Evolutionary conservation across 306 rosid genomes (phyloP), one percentile per base, ranked within the genome.

Genomic region (peach (Prunus persica)): DNA sequence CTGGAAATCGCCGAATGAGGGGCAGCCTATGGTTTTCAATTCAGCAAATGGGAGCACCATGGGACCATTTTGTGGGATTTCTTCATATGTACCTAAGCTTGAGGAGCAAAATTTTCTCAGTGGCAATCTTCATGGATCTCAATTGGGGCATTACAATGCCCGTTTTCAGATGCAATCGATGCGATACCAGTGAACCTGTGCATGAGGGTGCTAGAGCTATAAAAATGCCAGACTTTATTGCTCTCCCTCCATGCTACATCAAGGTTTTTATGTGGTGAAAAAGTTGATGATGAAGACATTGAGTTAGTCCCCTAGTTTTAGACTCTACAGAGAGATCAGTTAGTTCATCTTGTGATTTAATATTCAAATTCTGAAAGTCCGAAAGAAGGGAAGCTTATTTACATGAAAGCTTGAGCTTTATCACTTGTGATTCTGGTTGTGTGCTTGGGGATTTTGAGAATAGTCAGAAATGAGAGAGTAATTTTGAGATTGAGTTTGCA

Each of bases 101-200:
- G 89, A 86, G 84, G 93, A 81, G 79, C 90, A 73, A 46, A 77
- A 80, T 82, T 43, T 84, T 73, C 79, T 84, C 32, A 72, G 85
- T 77, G 82, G 83, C 71, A 80, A 80, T 69, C 76, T 81, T 73
- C 83, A 71, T 27, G 93, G 87, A 57, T 76, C 84, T 74, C 94
- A 81, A 38, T 75, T 87, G 77, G 88, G 81, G 66, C 75, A 89
- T 69, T 82, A 79, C 78, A 83, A 81, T 79, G 68, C 86, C 6
- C 60, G 82, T 71, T 87, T 82, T 79, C 85, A 88, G 84, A 83
- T 87, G 93, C 89, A 79, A 34, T 68, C 83, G 11, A 85, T 84
- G 89, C 88, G 78, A 18, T 86, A 83, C 80, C 89, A 76, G 72
- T 89, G 87, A 88, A 62, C 60, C n/a, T 32, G 45, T 58, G 79